Base-by-base conservation (phyloP, 2,329 filamentous ascomycete species). In the Hypoxylon sp. region DNA sequence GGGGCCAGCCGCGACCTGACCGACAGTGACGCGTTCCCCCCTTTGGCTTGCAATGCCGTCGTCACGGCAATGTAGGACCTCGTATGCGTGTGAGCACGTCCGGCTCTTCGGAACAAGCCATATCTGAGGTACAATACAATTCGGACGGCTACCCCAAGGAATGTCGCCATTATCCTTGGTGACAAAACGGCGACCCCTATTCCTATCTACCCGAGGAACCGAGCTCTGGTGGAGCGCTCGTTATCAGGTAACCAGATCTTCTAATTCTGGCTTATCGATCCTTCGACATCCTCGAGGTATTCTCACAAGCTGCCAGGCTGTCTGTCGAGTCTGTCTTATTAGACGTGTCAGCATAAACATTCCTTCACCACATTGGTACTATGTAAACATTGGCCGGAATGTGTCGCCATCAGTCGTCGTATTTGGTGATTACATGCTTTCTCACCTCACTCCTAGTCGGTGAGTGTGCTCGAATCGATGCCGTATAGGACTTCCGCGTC, bases 131-230 rank as follows among this genome's bases (percentile, higher is more conserved):
- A 38, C 15, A 48, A 41, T 55, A 43, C 33, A 50, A 51, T 18
- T 26, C 31, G 17, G 31, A 48, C 51, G 43, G 46, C 43, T 57
- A 48, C 42, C 17, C 23, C 27, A 57, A 52, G 40, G 38, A 55
- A 58, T 56, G 48, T 58, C 61, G 58, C 61, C 50, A 64, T 56
- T 55, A 64, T 64, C 61, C 61, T 55, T 51, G 48, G 45, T 55
- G 47, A 38, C 41, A 51, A n/a, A 29, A 45, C 13, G 55, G 40
- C 17, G 8, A 40, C 17, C 10, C 15, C 11, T 9, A n/a, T 29
- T 6, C 11, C 4, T n/a, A 26, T 29, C 35, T 46, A 48, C 51
- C 41, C 43, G 27, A 57, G 58, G 40, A 45, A 51, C 55, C 54
- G 41, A 55, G 29, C 21, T 56, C 38, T 48, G 45, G 43, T 54